A percentile compares a stretch with the other conserved stretches of the same genome.
phyloP scores from a whole-genome alignment of 139 green algal species.

The Coelastrella sp. region DNA sequence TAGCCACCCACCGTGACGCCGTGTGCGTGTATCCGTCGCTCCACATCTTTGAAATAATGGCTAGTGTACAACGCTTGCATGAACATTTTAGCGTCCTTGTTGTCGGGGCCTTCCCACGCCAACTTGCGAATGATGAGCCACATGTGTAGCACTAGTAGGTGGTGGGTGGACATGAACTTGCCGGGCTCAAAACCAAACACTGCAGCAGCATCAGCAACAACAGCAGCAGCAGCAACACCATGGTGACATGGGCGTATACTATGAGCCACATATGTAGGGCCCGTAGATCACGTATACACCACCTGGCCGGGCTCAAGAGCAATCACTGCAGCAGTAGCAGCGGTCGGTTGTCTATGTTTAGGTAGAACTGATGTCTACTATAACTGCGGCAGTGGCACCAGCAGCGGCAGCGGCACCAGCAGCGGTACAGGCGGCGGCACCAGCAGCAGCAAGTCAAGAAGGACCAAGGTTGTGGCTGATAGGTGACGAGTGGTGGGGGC shows the following conservation, averaged over 20 bases:
- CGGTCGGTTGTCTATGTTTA: neutral
- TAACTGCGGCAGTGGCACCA: no score
- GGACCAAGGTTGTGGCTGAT: no score
- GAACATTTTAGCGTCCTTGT: conserved; percentile 27
- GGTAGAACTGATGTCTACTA: no score
- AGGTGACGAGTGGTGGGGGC: no score
- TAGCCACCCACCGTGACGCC: conserved; percentile 33
- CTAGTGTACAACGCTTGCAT: conserved; percentile 62
- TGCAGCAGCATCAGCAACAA: conserved; percentile 1
- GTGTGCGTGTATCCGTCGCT: conserved; percentile 57
- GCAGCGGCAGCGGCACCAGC: no score
- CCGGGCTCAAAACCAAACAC: conserved; percentile 55
- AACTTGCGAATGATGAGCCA: conserved; percentile 67
- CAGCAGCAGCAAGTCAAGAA: no score
- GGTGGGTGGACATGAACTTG: conserved; percentile 61
- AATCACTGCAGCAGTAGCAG: neutral
- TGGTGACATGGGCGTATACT: neutral
- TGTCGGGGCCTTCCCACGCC: neutral
- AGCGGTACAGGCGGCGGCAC: no score
- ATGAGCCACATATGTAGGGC: no score
- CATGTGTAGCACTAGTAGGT: conserved; percentile 63
- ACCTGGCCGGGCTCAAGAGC: neutral
- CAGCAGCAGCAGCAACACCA: neutral
- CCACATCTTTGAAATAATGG: conserved; percentile 64
- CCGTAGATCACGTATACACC: no score